Evolutionary conservation across 2,329 filamentous ascomycete species (phyloP), one percentile per base, ranked within the genome.

Genomic region (Diaporthe eres): DNA sequence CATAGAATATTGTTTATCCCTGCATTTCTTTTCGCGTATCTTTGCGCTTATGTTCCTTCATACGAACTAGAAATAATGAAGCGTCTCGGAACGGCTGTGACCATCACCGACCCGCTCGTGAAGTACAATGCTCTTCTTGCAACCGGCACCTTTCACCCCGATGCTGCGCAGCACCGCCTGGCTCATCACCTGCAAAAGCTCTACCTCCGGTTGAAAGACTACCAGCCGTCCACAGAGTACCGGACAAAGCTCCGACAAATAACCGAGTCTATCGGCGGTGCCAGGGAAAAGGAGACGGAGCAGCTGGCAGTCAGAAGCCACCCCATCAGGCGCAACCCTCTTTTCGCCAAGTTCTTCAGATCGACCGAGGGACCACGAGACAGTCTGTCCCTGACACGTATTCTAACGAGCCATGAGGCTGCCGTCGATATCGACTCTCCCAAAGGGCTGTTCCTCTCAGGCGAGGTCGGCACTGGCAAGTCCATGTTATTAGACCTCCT

Each of bases 401-500:
- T 92, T n/a, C 85, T 96, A 19, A 93, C 92, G 0, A 91, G 88
- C 78, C 90, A 95, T 81, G 92, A 96, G 81, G 90, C 91, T 28
- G 94, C 94, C 15, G 88, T 95, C 77, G 87, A 91, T 61, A 88
- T 96, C 65, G 88, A 94, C 79, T 95, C 93, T 0, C 94, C 94
- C 0, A 91, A 89, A 78, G 94, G 94, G 0, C 85, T 97, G 22
- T 92, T 96, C 81, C 87, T 97, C 0, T 94, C 95, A 37, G 94
- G 94, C 9, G 94, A 95, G 81, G 94, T 97, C 2, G 94, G 94
- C 15, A 95, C 93, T 0, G 94, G 94, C 19, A 97, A 97, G 82
- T 94, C 92, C 7, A 95, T 97, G 93, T 88, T 97, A n/a, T 88
- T 96, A 19, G 94, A 96, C 80, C 85, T 97, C 0, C 90, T 97